Percentiles rank a stretch among this genome's conserved stretches.
Evolutionary conservation across 2,329 filamentous ascomycete species (phyloP).

Genomic region (Mariannaea sp.): DNA sequence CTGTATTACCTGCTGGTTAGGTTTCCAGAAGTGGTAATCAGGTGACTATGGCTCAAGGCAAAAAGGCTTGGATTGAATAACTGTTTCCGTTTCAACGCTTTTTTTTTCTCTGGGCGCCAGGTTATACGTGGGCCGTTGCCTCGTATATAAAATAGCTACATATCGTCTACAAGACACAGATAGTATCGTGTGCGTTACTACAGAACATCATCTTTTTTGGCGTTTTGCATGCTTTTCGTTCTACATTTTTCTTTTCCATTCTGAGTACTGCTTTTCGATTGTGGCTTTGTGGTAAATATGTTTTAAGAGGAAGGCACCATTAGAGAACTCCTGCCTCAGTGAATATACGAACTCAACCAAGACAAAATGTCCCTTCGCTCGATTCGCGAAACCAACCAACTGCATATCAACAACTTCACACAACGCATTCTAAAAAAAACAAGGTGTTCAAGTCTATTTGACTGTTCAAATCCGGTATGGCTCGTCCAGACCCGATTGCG

Average conservation of each 20-base stretch:
- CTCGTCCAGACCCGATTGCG: constrained; percentile 20
- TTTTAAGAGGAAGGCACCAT: constrained; percentile 11
- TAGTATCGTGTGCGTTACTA: constrained; percentile 22
- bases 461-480: constrained; percentile 25
- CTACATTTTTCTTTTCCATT: neutral
- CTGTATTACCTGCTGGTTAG: constrained; percentile 1
- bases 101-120: constrained; percentile 21
- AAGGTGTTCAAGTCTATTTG: neutral
- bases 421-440: neutral
- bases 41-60: too few species aligned
- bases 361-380: neutral
- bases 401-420: too few species aligned
- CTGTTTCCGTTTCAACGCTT: constrained; percentile 7
- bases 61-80: constrained; percentile 3
- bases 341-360: too few species aligned
- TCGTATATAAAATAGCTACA: constrained; percentile 20
- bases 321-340: constrained; percentile 9
- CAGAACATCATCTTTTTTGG: neutral
- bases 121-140: constrained; percentile 18
- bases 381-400: too few species aligned
- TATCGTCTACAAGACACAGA: constrained; percentile 25
- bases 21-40: neutral
- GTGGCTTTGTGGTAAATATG: neutral
- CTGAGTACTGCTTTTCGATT: too few species aligned
- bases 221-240: neutral